Percentiles rank a stretch among this genome's conserved stretches.
Conservation (phyloP, 2,329 filamentous ascomycete genomes). For the Septoria petroselini region DNA sequence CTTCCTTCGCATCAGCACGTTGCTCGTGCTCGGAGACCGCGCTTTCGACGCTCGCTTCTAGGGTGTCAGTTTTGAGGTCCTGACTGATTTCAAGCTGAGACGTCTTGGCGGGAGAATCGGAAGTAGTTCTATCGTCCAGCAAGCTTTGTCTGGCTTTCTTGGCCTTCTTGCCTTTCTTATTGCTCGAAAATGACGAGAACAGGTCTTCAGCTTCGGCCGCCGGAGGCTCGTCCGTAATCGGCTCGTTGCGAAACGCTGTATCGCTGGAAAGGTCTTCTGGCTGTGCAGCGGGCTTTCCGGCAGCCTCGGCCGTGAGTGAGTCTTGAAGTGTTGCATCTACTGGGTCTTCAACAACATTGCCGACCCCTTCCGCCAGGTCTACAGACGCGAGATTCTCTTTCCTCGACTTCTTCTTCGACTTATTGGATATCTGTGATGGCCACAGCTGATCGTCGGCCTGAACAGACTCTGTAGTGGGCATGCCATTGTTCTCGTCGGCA, state of each 20-base stretch:
- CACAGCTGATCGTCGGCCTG: slow-evolving; percentile 14
- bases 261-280: background rate
- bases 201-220: slow-evolving; percentile 10
- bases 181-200: slow-evolving; percentile 6
- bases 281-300: background rate
- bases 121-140: background rate
- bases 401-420: slow-evolving; percentile 35
- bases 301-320: background rate
- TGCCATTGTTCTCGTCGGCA: background rate
- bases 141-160: slow-evolving; percentile 28
- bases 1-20: too few species aligned
- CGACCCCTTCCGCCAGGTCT: background rate
- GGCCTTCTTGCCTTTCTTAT: slow-evolving; percentile 32
- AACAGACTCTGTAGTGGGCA: background rate
- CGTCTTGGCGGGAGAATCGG: too few species aligned
- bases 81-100: background rate
- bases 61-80: too few species aligned
- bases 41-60: too few species aligned
- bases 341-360: background rate
- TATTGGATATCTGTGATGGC: slow-evolving; percentile 24
- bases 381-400: slow-evolving; percentile 27
- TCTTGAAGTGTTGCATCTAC: background rate
- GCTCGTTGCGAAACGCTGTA: background rate
- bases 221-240: background rate
- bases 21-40: too few species aligned